These are phyloP conservation scores for Cryoendolithus antarcticus DNA, from an alignment of 2,329 filamentous ascomycete species.

Conservation along the genomic window DNA sequence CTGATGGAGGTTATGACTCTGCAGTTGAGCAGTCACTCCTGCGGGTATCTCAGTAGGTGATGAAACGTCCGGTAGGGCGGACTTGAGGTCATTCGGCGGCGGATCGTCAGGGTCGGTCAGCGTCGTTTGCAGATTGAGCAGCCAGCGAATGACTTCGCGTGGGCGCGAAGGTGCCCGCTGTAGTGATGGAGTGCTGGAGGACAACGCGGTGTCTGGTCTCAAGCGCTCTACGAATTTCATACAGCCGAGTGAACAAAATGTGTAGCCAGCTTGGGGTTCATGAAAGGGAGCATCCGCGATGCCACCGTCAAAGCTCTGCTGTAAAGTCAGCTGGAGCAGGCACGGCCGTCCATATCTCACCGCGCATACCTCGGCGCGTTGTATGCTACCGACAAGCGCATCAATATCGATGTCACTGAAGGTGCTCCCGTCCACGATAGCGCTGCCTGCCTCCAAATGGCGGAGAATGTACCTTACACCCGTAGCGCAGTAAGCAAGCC, in stretches of 20 bases:
- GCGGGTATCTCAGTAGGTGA: no score
- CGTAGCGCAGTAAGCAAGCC: slow-evolving; percentile 77
- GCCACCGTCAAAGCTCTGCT: slow-evolving; percentile 70
- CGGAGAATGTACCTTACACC: slow-evolving; percentile 72
- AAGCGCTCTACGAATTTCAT: slow-evolving; percentile 62
- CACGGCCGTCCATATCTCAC: not conserved
- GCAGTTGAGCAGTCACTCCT: no score
- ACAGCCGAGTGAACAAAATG: slow-evolving; percentile 74
- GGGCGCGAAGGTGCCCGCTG: slow-evolving; percentile 22
- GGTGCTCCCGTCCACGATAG: slow-evolving; percentile 41
- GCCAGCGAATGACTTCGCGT: slow-evolving; percentile 31
- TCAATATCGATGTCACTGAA: slow-evolving; percentile 65
- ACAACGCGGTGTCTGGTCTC: slow-evolving; percentile 8
- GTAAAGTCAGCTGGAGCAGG: slow-evolving; percentile 23
- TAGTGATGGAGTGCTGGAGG: no score
- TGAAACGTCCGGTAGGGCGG: no score
- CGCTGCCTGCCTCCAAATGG: slow-evolving; percentile 33
- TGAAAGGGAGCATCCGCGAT: slow-evolving; percentile 66
- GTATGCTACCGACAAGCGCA: slow-evolving; percentile 57
- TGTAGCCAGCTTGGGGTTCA: slow-evolving; percentile 83
- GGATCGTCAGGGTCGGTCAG: slow-evolving; percentile 28
- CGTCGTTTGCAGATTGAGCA: slow-evolving; percentile 34
- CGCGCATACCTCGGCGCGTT: slow-evolving; percentile 37
- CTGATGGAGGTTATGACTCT: slow-evolving; percentile 10
- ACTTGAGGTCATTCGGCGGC: not conserved